Evolutionary conservation across 371 early-diverging fungal genomes (phyloP).

Genomic region (Globomyces sp.): DNA sequence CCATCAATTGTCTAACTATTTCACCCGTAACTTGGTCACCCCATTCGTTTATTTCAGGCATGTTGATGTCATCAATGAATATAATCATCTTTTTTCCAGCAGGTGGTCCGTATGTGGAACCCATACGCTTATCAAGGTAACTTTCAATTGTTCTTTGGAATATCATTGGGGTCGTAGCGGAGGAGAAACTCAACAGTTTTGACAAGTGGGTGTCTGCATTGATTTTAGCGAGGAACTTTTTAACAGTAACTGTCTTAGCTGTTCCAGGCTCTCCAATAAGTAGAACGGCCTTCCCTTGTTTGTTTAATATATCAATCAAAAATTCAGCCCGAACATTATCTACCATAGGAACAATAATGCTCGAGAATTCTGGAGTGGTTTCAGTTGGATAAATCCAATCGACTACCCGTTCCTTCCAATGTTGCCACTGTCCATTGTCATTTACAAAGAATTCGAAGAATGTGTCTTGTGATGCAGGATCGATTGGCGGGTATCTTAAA

Average conservation of each 20-base stretch:
- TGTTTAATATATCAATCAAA: conserved; percentile 53
- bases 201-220: conserved; percentile 54
- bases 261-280: conserved; percentile 67
- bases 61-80: conserved; percentile 63
- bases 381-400: conserved; percentile 58
- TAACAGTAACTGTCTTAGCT: conserved; percentile 61
- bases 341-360: conserved; percentile 62
- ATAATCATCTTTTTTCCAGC: conserved; percentile 65
- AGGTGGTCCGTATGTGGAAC: conserved; percentile 64
- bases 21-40: conserved; percentile 66
- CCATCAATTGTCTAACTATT: conserved; percentile 62
- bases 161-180: conserved; percentile 63
- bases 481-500: conserved; percentile 53
- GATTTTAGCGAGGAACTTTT: conserved; percentile 54
- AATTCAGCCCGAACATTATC: conserved; percentile 64
- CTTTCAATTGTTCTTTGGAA: conserved; percentile 62
- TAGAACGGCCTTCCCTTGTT: conserved; percentile 53
- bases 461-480: conserved; percentile 51
- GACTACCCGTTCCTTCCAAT: conserved; percentile 57
- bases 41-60: conserved; percentile 72
- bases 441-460: conserved; percentile 60
- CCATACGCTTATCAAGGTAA: conserved; percentile 64
- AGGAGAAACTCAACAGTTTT: conserved; percentile 58
- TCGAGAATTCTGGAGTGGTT: conserved; percentile 56
- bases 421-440: conserved; percentile 57